Conservation (phyloP, 805 yeast genomes). For the Candida coquimbonensis region DNA sequence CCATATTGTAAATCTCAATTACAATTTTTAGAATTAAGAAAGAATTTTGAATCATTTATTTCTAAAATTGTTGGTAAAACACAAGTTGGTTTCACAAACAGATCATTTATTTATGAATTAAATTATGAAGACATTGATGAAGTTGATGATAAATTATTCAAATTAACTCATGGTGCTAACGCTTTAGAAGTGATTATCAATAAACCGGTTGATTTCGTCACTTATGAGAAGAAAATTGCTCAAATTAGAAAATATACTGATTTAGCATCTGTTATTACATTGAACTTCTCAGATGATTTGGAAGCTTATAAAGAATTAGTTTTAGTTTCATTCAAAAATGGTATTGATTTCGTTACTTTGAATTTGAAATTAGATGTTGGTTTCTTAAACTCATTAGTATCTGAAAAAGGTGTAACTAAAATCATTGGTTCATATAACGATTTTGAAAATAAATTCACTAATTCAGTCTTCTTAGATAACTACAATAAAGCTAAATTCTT, state of each 20-base stretch:
- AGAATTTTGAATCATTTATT: slow-evolving; percentile 52
- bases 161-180: slow-evolving; percentile 58
- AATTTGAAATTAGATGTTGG: slow-evolving; percentile 63
- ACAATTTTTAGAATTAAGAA: slow-evolving; percentile 51
- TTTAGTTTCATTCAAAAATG: slow-evolving; percentile 61
- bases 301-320: slow-evolving; percentile 44
- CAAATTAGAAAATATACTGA: slow-evolving; percentile 53
- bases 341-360: slow-evolving; percentile 75
- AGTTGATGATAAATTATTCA: slow-evolving; percentile 35
- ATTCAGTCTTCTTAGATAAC: slow-evolving; percentile 44
- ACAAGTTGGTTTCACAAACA: slow-evolving; percentile 26
- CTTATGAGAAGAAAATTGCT: slow-evolving; percentile 70
- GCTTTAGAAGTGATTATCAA: slow-evolving; percentile 82
- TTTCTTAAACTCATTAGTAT: slow-evolving; percentile 44
- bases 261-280: slow-evolving; percentile 75
- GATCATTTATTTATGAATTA: slow-evolving; percentile 68
- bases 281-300: slow-evolving; percentile 49
- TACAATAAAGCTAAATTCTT: slow-evolving; percentile 59
- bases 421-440: slow-evolving; percentile 77
- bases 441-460: slow-evolving; percentile 20
- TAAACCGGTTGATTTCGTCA: slow-evolving; percentile 36
- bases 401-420: slow-evolving; percentile 52
- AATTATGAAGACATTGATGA: slow-evolving; percentile 65
- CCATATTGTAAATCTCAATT: slow-evolving; percentile 53
- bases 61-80: slow-evolving; percentile 53